Evolutionary conservation across 352 stramenopile species (phyloP), one percentile per base, ranked within the genome.

Genomic region (Phytophthora capsici): DNA sequence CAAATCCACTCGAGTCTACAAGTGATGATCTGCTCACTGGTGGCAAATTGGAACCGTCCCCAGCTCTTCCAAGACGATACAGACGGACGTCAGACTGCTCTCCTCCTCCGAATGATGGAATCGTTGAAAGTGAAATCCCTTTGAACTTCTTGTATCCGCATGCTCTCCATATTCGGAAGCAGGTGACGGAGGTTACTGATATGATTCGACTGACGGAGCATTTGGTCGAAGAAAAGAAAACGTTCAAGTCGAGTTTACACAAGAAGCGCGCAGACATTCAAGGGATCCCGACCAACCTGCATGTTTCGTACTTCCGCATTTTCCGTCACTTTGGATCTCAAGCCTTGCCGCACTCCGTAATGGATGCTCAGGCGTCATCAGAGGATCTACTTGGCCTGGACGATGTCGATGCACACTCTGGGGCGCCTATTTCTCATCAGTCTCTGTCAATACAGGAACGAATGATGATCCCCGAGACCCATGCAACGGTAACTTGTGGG

Each of bases 281-380:
- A 48, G 87, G 71, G 10, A 91, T 96, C 30, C 79, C 86, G 7
- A 96, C 88, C 8, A 96, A 96, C 34, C 55, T 96, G 10, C 86
- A 94, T 50, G 80, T 96, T 6, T 91, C 88, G 14, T 93, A 90
- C 45, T 93, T 94, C 45, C 80, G 84, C n/a, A 90, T 95, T 30
- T 80, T 86, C 40, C 71, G 84, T 14, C 71, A 90, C 26, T 82
- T 86, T 69, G 75, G 58, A 43, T 82, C 63, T 0, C 58, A 73
- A 52, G 73, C 55, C 10, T 12, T 68, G 16, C 34, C 54, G n/a
- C 36, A 68, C 3, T 32, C 55, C 5, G 19, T 60, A 32, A 60
- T 48, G 17, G 59, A 76, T 28, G 49, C 57, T 0, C 65, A 80
- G 26, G 64, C 75, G 14, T 88, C 80, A 20, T 85, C 78, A 0